Base-by-base conservation (phyloP, 2,329 filamentous ascomycete genomes). In the Trichoderma pleuroti region DNA sequence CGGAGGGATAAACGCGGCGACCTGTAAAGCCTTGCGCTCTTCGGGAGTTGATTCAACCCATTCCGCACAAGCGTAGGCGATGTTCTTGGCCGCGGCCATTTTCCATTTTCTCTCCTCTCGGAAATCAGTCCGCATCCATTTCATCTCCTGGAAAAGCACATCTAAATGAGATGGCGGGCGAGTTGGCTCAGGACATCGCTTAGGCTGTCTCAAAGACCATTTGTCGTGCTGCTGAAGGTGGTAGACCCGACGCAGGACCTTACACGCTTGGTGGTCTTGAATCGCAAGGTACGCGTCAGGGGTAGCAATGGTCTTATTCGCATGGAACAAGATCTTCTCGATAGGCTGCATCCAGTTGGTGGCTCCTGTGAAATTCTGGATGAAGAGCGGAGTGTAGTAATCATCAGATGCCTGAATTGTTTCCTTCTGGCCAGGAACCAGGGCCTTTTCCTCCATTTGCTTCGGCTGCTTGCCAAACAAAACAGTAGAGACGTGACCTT, bases 71-170 rank as follows among this genome's bases (percentile, higher is more conserved):
- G 91, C 92, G 76, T 90, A 85, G 1, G 94, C 96, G 72, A 97
- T 85, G 70, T 91, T 93, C 71, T 91, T 91, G 6, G 94, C 94
- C 42, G 91, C 87, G 3, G 92, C 88, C 77, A 89, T 90, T 82
- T 98, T 98, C 94, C 94, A 97, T 79, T 97, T 97, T 52, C 93
- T 86, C 80, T 98, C 96, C 80, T 98, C 93, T 65, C 92, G 88
- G 77, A 98, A 98, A 80, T 99, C 96, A 2, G 94, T 98, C 64
- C 94, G 89, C 93, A 99, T 97, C 95, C 95, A 98, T 80, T 94
- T 97, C 88, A 95, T 93, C 82, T 99, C 94, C 75, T 94, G 88
- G 36, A 99, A 83, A 69, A 98, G 80, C 66, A 95, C 87, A 81
- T 99, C 96, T 88, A 91, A 93, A 75, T 98, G 95, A 2, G 91